Base-by-base conservation (phyloP, 192 early-diverging fungal genomes). In the Entomortierella beljakovae region DNA sequence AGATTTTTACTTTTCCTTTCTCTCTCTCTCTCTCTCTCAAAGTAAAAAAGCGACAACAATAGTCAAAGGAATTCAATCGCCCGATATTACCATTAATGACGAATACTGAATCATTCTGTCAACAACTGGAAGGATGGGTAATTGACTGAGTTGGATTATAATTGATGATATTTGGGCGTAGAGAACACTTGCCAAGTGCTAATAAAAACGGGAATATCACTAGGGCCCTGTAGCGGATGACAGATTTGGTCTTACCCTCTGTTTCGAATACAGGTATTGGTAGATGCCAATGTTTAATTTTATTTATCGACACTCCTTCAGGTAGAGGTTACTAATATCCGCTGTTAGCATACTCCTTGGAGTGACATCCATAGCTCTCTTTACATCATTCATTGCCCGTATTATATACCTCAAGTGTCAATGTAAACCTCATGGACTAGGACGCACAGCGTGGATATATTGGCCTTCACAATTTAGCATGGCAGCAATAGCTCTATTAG, bases 391-490 rank as follows among this genome's bases (percentile, higher is more conserved):
- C 22, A 9, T 50, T 0, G 29, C 16, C 31, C 70, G 70, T 11
- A 42, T 59, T 8, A 8, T 59, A 31, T 50, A 48, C 13, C 34
- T 72, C 0, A 28, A 37, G 26, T 50, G 32, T 0, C n/a, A 31
- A 6, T 57, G 34, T 48, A 40, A 22, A 16, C 70, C 62, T 16
- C 70, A 72, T 51, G 48, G 37, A 2, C 28, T 64, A 2, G 70
- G 70, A 25, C 23, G 70, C 0, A 72, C 70, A 5, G 70, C 35
- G 22, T 64, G 54, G 56, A 64, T 72, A 15, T 72, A 64, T 50
- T 72, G 70, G 70, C 61, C 70, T 0, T 64, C 70, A 9, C 70
- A 72, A 15, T 28, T 64, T 0, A 56, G 52, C 25, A 72, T 72
- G 62, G 8, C 22, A 22, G 29, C 3, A 5, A 16, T 61, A 15